These are phyloP conservation scores for Hypoxylon sp. DNA, from an alignment of 2,329 filamentous ascomycete species.

Conservation along the genomic window DNA sequence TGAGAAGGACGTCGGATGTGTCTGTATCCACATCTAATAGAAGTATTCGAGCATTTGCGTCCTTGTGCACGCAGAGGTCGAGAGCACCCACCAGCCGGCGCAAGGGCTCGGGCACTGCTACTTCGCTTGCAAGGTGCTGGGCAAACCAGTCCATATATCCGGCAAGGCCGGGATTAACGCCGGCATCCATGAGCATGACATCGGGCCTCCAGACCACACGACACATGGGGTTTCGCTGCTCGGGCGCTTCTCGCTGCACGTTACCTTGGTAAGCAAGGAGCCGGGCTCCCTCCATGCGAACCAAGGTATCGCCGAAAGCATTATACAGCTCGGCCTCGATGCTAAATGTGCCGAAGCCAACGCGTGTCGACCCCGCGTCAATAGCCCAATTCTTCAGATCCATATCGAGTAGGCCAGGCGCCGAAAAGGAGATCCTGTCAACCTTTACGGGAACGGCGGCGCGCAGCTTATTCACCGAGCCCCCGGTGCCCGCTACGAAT, in stretches of 20 bases:
- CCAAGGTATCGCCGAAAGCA: not conserved
- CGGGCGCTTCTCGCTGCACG: not conserved
- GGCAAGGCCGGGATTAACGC: not conserved
- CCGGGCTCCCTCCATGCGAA: not conserved
- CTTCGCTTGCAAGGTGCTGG: not conserved
- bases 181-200: not conserved
- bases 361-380: not conserved
- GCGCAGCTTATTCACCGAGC: not conserved
- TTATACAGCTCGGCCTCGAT: not conserved
- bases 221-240: not conserved
- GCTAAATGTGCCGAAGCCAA: not conserved
- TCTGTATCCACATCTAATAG: not conserved
- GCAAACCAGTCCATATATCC: not conserved
- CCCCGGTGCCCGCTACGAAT: not conserved
- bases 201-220: not conserved
- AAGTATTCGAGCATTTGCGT: not conserved
- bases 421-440: not conserved
- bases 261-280: not conserved
- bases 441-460: not conserved
- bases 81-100: not conserved
- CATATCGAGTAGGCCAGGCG: not conserved
- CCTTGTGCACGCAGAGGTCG: not conserved
- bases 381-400: not conserved
- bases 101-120: not conserved
- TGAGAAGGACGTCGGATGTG: not conserved